These are phyloP conservation scores for Kodamaea alishanica DNA, from an alignment of 1,139 yeast species.

Conservation along the genomic window DNA sequence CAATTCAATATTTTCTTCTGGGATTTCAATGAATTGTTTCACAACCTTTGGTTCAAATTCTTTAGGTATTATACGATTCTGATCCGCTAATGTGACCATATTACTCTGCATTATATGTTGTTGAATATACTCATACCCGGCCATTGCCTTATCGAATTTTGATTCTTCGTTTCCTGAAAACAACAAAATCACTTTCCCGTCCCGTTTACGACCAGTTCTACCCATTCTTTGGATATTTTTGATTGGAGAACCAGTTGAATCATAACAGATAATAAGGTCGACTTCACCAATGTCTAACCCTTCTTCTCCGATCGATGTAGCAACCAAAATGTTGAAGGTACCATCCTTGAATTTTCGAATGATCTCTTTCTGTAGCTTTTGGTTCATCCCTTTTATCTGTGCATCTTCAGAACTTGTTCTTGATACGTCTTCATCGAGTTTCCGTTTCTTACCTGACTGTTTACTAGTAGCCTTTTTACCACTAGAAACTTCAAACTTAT, in stretches of 20 bases:
- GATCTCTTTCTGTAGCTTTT: slow-evolving; percentile 66
- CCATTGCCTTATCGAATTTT: slow-evolving; percentile 83
- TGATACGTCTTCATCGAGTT: slow-evolving; percentile 16
- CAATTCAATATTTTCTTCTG: slow-evolving; percentile 62
- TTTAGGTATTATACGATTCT: slow-evolving; percentile 67
- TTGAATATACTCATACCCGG: slow-evolving; percentile 78
- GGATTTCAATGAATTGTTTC: slow-evolving; percentile 57
- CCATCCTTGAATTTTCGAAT: slow-evolving; percentile 73
- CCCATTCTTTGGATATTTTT: slow-evolving; percentile 96
- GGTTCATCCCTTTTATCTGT: slow-evolving; percentile 62
- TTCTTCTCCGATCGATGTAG: slow-evolving; percentile 98
- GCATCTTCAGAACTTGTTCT: slow-evolving; percentile 50
- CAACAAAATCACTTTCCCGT: slow-evolving; percentile 76
- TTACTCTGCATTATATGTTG: slow-evolving; percentile 48
- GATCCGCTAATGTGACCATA: slow-evolving; percentile 38
- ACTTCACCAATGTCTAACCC: slow-evolving; percentile 98
- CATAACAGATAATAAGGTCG: slow-evolving; percentile 87
- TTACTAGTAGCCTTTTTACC: slow-evolving; percentile 28
- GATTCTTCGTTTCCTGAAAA: slow-evolving; percentile 74
- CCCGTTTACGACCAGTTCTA: slow-evolving; percentile 92
- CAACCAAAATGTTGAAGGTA: slow-evolving; percentile 73
- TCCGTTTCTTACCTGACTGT: slow-evolving; percentile 20
- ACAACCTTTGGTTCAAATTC: slow-evolving; percentile 52
- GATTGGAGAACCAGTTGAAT: slow-evolving; percentile 90
- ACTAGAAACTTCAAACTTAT: slow-evolving; percentile 55